Evolutionary conservation across 106 monocot species (phyloP).

Genomic region (Dendrobium nobile): DNA sequence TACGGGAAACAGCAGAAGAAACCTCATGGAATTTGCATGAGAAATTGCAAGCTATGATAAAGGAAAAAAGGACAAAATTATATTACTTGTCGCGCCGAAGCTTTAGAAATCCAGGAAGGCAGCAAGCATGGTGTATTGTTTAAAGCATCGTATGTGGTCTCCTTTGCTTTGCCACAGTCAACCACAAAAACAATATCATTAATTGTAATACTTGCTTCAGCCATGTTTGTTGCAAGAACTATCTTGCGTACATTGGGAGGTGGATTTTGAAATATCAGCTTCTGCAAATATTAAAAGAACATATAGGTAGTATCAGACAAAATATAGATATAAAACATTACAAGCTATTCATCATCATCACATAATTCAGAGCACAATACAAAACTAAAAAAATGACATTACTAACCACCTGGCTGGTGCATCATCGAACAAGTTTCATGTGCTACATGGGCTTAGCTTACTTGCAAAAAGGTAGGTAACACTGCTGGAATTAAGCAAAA

Average conservation of each 20-base stretch:
- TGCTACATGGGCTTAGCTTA: neutral
- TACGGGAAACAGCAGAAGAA: neutral
- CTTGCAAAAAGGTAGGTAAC: neutral
- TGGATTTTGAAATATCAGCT: constrained; percentile 92
- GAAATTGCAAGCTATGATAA: neutral
- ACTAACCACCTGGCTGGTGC: neutral
- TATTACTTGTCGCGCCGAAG: constrained; percentile 95
- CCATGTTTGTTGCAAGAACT: constrained; percentile 99
- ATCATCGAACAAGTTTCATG: neutral
- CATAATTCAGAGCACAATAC: neutral
- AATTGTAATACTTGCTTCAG: constrained; percentile 99
- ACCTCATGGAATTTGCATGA: neutral
- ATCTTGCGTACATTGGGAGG: constrained; percentile 88
- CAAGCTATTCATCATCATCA: neutral
- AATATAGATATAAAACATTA: neutral
- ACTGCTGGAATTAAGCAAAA: neutral
- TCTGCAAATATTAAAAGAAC: constrained; percentile 39
- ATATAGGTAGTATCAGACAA: neutral
- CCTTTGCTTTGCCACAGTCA: constrained; percentile 99
- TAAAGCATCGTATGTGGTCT: constrained; percentile 95
- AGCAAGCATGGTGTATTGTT: constrained; percentile 99
- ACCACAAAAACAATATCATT: constrained; percentile 99
- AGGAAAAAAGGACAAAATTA: neutral
- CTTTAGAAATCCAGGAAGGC: constrained; percentile 98
- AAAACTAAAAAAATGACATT: neutral